Percentiles rank a stretch among this genome's conserved stretches.
phyloP scores from a whole-genome alignment of 148 eudicot genomes.

The Polygonum aviculare region DNA sequence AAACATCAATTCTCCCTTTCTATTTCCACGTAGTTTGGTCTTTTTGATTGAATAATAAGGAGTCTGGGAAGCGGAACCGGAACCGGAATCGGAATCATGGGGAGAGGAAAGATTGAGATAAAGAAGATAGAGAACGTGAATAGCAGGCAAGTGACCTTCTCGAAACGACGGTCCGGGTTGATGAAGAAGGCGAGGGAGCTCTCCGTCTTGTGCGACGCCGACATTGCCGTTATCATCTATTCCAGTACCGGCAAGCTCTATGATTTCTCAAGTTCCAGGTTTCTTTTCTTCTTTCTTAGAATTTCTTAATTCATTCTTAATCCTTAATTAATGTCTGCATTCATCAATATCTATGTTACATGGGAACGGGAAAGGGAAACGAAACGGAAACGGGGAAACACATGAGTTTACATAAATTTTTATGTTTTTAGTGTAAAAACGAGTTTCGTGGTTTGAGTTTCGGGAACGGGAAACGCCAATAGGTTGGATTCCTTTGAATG shows the following conservation, averaged over 20 bases:
- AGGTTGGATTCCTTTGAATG: too few species aligned
- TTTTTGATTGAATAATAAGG: background rate
- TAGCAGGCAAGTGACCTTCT: constrained; percentile 2
- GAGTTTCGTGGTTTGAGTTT: too few species aligned
- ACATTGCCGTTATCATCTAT: constrained; percentile 4
- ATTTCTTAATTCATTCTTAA: background rate
- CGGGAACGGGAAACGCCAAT: too few species aligned
- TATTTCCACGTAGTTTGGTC: background rate
- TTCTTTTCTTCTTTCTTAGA: background rate
- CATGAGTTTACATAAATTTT: too few species aligned
- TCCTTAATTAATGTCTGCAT: background rate
- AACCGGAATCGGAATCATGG: background rate
- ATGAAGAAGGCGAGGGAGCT: constrained; percentile 3
- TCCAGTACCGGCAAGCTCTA: constrained; percentile 6
- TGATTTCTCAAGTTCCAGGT: constrained; percentile 2
- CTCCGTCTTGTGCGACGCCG: background rate
- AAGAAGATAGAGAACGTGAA: constrained; percentile 8
- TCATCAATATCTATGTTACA: too few species aligned
- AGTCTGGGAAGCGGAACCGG: background rate
- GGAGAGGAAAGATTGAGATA: constrained; percentile 1
- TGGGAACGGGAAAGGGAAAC: too few species aligned
- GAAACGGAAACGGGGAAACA: too few species aligned
- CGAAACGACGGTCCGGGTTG: background rate
- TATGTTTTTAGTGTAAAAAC: too few species aligned
- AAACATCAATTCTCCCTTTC: background rate